Evolutionary conservation across 139 green algal genomes (phyloP).

Genomic region (Haematococcus sp.): DNA sequence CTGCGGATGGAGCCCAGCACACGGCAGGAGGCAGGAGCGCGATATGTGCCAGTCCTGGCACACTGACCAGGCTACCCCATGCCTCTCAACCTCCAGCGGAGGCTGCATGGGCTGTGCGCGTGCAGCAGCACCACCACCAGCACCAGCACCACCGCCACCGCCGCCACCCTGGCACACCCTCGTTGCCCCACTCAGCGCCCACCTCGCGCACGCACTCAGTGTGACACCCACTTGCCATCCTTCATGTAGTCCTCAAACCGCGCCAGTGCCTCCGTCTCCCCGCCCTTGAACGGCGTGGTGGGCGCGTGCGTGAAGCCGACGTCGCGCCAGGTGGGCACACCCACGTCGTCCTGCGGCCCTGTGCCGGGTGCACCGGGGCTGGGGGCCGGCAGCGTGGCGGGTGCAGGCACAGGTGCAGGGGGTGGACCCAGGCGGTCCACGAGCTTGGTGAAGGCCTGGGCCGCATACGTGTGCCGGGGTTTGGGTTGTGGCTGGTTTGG

Average conservation of each 20-base stretch:
- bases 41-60: too few relatives aligned
- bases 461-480: neutral
- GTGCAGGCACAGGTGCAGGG: conserved; percentile 26
- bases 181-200: too few relatives aligned
- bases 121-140: too few relatives aligned
- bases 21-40: too few relatives aligned
- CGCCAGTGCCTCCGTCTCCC: conserved; percentile 73
- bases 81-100: too few relatives aligned
- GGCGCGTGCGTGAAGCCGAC: conserved; percentile 52
- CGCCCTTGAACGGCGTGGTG: conserved; percentile 70
- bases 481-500: neutral
- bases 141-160: too few relatives aligned
- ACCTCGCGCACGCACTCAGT: too few relatives aligned
- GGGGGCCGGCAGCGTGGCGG: conserved; percentile 30
- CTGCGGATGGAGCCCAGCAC: neutral
- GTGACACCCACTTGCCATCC: conserved; percentile 37
- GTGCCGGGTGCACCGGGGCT: neutral
- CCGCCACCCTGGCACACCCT: too few relatives aligned
- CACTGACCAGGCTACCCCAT: too few relatives aligned
- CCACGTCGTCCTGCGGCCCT: conserved; percentile 10
- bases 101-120: too few relatives aligned
- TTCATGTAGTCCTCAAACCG: conserved; percentile 50
- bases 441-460: conserved; percentile 72
- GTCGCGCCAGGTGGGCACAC: conserved; percentile 63
- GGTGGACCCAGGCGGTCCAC: conserved; percentile 55